Percentiles rank a stretch among this genome's conserved stretches.
Evolutionary conservation across 495 filamentous ascomycete species (phyloP).

Genomic region (Extremus antarcticus): DNA sequence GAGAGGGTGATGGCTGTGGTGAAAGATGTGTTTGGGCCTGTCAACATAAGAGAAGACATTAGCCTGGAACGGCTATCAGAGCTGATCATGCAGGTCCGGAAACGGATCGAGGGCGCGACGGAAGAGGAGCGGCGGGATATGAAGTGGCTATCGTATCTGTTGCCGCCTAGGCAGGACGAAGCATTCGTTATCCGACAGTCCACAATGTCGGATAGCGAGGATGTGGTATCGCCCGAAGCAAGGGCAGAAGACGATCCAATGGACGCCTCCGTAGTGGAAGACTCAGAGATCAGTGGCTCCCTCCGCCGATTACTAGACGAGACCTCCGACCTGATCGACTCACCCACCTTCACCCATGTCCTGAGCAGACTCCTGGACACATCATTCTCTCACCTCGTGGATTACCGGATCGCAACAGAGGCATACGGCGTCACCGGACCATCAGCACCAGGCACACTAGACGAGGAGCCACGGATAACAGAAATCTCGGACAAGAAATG

Average conservation of each 20-base stretch:
- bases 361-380: slow-evolving; percentile 77
- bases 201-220: slow-evolving; percentile 41
- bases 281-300: slow-evolving; percentile 39
- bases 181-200: slow-evolving; percentile 72
- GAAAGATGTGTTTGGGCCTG: slow-evolving; percentile 68
- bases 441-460: slow-evolving; percentile 25
- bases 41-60: slow-evolving; percentile 82
- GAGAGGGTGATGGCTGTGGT: slow-evolving; percentile 68
- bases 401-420: slow-evolving; percentile 63
- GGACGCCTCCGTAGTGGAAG: slow-evolving; percentile 8
- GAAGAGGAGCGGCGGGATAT: slow-evolving; percentile 41
- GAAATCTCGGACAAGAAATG: slow-evolving; percentile 40
- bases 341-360: slow-evolving; percentile 75
- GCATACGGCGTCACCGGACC: slow-evolving; percentile 57
- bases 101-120: slow-evolving; percentile 67
- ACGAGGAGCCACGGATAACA: slow-evolving; percentile 25
- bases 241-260: not conserved
- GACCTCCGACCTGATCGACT: slow-evolving; percentile 90
- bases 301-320: slow-evolving; percentile 88
- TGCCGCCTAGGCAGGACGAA: slow-evolving; percentile 70
- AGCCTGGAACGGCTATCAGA: slow-evolving; percentile 65
- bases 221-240: slow-evolving; percentile 35
- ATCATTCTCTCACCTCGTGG: slow-evolving; percentile 68
- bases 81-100: slow-evolving; percentile 66
- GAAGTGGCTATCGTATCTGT: slow-evolving; percentile 75